Evolutionary conservation across 1,139 yeast species (phyloP), one percentile per base, ranked within the genome.

Genomic region (Nakaseomyces kungkrabaensis): DNA sequence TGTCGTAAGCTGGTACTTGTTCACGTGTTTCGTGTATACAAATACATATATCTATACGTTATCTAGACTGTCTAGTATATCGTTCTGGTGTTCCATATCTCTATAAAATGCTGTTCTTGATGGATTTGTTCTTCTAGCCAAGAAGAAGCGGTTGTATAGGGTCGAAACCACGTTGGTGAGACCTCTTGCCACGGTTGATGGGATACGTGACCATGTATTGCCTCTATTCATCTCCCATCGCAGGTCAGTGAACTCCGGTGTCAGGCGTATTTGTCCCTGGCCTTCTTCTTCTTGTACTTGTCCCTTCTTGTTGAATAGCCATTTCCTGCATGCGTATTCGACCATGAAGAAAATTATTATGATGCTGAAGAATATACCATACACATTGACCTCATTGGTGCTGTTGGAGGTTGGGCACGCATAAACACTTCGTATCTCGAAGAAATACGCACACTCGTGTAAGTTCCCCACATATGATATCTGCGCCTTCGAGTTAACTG

Each of bases 321-420:
- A 55, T 27, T 65, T 54, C 45, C 68, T 75, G 62, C 51, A 59
- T 62, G 48, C 60, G 33, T 56, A 54, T 50, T 65, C 70, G 5
- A 72, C 75, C 37, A 65, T 48, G 43, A 68, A 55, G 37, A 73
- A 73, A 17, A 72, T 72, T 25, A 61, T 52, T 27, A 69, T 58
- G 27, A 65, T 66, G 26, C 62, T 60, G 38, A 61, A 50, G 51
- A 65, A 65, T 27, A 66, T 66, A 33, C 67, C 67, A 27, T 61
- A 49, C n/a, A 62, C 66, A 54, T 61, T 64, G 36, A 63, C 57
- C 45, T 62, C 67, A 48, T 70, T 68, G 25, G 51, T 57, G 51
- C 71, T 68, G 52, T 82, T 79, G 9, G 87, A 82, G 0, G 90
- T 83, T 0, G 96, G 89, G 67, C 97, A 89, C 0, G 96, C 96